A percentile compares a stretch with the other conserved stretches of the same genome.
Evolutionary conservation across 2,329 filamentous ascomycete genomes (phyloP).

Genomic region (Fusarium solani-melongenae): DNA sequence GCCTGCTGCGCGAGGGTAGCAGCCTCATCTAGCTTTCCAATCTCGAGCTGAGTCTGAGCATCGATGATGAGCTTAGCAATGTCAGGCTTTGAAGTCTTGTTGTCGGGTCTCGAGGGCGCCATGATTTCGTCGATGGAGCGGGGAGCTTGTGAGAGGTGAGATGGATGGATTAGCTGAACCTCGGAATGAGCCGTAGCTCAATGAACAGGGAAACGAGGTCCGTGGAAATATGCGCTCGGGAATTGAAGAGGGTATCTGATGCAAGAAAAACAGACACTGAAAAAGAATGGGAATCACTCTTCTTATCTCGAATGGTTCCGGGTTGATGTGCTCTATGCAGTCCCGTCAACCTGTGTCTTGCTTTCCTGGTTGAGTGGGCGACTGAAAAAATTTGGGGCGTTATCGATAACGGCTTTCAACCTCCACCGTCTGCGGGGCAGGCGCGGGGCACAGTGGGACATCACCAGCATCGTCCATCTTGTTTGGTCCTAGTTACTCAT

Average conservation of each 20-base stretch:
- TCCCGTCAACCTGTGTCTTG: not conserved
- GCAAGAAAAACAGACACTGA: constrained; percentile 1
- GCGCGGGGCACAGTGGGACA: constrained; percentile 32
- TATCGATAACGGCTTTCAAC: constrained; percentile 46
- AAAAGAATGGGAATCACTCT: not conserved
- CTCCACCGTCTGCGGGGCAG: constrained; percentile 40
- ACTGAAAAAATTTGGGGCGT: constrained; percentile 45
- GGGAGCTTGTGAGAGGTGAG: constrained; percentile 11
- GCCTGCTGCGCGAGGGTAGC: constrained; percentile 55
- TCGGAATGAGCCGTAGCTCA: not conserved
- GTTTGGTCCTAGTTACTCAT: constrained; percentile 14
- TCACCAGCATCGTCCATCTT: constrained; percentile 7
- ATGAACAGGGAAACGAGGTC: not conserved
- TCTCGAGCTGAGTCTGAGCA: constrained; percentile 55
- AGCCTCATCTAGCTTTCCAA: constrained; percentile 56
- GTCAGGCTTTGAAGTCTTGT: constrained; percentile 51
- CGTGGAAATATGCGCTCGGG: not conserved
- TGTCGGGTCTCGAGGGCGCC: constrained; percentile 55
- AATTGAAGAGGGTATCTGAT: not conserved
- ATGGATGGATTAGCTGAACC: not conserved
- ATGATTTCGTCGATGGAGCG: constrained; percentile 42
- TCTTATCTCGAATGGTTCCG: constrained; percentile 13
- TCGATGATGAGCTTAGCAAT: constrained; percentile 50
- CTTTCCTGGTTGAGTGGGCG: constrained; percentile 31
- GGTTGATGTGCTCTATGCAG: not conserved